A percentile compares a stretch with the other conserved stretches of the same genome.
phyloP scores from a whole-genome alignment of 2,329 filamentous ascomycete species.

The Sodiomyces alkalinus region DNA sequence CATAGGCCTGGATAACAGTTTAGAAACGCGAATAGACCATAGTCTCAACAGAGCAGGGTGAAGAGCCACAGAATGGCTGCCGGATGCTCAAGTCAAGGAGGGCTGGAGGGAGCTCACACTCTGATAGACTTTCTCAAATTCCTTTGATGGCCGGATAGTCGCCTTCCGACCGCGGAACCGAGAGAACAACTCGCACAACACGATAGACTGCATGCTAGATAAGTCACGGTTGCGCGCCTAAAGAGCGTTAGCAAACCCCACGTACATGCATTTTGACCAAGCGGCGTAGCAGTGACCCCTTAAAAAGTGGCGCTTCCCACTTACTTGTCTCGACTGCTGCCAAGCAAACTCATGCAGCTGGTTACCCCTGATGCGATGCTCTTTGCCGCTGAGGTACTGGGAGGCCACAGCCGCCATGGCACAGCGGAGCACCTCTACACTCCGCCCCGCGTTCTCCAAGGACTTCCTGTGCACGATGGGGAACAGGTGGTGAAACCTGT shows the following conservation, averaged over 20 bases:
- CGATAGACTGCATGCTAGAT: constrained; percentile 35
- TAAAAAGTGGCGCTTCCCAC: too few species aligned
- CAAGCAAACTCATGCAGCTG: constrained; percentile 35
- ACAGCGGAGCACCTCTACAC: constrained; percentile 28
- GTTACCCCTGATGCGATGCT: constrained; percentile 33
- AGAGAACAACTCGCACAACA: constrained; percentile 39
- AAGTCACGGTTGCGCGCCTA: constrained; percentile 34
- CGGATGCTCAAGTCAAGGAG: constrained; percentile 5
- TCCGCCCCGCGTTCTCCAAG: constrained; percentile 24
- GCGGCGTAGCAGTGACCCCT: too few species aligned
- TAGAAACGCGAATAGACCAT: constrained; percentile 7
- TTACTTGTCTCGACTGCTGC: constrained; percentile 33
- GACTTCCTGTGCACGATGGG: constrained; percentile 35
- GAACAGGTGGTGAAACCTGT: constrained; percentile 29
- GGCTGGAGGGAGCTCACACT: constrained; percentile 29
- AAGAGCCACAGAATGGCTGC: constrained; percentile 10
- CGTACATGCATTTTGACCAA: background rate
- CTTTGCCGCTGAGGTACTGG: constrained; percentile 30
- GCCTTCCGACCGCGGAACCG: constrained; percentile 38
- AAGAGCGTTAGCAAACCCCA: constrained; percentile 6
- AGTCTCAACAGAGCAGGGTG: constrained; percentile 14
- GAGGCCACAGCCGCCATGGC: constrained; percentile 43
- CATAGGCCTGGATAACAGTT: constrained; percentile 23
- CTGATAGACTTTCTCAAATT: constrained; percentile 34
- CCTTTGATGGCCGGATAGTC: constrained; percentile 28